Percentiles rank a stretch among this genome's conserved stretches.
Conservation (phyloP, 306 rosid genomes). For the Phaseolus lunatus region DNA sequence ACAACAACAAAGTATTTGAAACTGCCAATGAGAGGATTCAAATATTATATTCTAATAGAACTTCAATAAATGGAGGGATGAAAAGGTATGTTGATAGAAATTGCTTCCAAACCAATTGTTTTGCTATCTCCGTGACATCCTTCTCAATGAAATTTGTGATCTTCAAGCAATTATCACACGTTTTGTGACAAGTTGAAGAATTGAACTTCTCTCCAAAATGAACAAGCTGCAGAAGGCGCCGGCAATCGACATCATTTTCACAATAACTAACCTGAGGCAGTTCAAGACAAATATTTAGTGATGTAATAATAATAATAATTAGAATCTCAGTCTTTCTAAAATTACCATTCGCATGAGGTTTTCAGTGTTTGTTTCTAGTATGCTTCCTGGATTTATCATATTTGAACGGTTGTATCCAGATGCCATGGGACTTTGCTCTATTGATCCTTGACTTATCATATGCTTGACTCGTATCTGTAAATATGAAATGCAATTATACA, state of each 20-base stretch:
- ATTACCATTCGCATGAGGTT: conserved; percentile 91
- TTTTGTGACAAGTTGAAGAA: conserved; percentile 81
- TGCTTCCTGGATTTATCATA: conserved; percentile 71
- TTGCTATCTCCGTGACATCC: conserved; percentile 84
- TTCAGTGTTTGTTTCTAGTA: conserved; percentile 88
- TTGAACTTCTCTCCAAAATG: conserved; percentile 97
- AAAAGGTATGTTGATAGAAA: conserved; percentile 34
- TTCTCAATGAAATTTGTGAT: conserved; percentile 71
- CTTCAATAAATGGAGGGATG: conserved; percentile 1
- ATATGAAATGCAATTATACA: conserved; percentile 38
- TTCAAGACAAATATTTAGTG: conserved; percentile 41
- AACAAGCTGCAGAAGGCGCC: conserved; percentile 85
- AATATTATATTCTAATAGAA: conserved; percentile 38
- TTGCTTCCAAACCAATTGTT: conserved; percentile 80
- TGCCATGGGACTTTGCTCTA: conserved; percentile 70
- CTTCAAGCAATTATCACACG: conserved; percentile 94
- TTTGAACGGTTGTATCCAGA: conserved; percentile 68
- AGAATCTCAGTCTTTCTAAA: conserved; percentile 12
- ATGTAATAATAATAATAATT: conserved; percentile 1
- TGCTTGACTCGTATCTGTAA: conserved; percentile 87
- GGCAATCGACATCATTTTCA: conserved; percentile 92
- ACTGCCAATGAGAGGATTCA: conserved; percentile 33
- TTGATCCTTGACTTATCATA: conserved; percentile 84
- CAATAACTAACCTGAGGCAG: conserved; percentile 86
- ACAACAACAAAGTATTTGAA: conserved; percentile 40